Evolutionary conservation across 345 rosid species (phyloP), one percentile per base, ranked within the genome.

Genomic region (Eucalyptus tenuipes): DNA sequence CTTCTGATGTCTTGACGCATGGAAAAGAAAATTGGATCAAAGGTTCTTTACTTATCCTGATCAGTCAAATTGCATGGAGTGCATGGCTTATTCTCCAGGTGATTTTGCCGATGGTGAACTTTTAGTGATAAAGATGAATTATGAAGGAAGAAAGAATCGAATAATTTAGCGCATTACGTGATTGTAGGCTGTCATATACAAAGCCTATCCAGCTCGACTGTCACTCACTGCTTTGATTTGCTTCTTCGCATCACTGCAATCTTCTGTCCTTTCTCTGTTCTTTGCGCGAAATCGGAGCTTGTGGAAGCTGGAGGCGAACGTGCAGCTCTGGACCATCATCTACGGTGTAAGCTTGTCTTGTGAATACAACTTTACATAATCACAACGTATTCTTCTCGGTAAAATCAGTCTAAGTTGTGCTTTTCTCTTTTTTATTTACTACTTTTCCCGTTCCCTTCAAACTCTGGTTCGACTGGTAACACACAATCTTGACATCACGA

Each of bases 51-150:
- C 93, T 95, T n/a, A 88, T 92, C 88, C 91, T 95, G 13, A 53
- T 49, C 53, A 92, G 95, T 87, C 22, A 91, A 42, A 22, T 92
- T 27, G 93, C 95, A 7, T 94, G 93, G 92, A 92, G 94, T 87
- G 90, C 82, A 7, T 90, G 94, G 93, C 93, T 94, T 55, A 88
- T 93, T 87, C 89, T 94, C 87, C 93, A 92, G 92, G 95, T 92
- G 49, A 55, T 25, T 55, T 40, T 47, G 20, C 49, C 7, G 29
- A 75, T 18, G 48, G 13, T 10, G 31, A 40, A 61, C 40, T 53
- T 33, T 40, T 8, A 44, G 14, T 66, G 40, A 66, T 45, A 14
- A 22, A 87, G 66, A 59, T 5, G 24, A 42, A 87, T 13, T 59
- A 42, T 50, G 29, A 11, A 18, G 16, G 87, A 85, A 37, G 29